Base-by-base conservation (phyloP, 305 asterid genomes). In the Fraxinus xanthoxyloides region DNA sequence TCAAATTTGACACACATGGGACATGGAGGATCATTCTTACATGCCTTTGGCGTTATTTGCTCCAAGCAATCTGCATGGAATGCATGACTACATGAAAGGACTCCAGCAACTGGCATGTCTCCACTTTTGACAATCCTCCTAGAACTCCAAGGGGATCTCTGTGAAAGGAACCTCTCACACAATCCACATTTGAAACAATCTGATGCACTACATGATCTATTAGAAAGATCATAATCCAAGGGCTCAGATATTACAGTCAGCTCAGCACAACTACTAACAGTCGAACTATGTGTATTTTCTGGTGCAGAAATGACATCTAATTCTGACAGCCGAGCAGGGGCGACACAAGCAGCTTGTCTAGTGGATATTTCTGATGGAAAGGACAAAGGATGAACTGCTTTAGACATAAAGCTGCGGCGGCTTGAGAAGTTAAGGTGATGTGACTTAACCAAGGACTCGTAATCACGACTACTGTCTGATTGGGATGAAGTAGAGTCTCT, bases 61-160 rank as follows among this genome's bases (percentile, higher is more conserved):
- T 96, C 98, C 89, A 96, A 82, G 86, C 99, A 96, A 85, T 96
- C 99, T 0, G 97, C 98, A 80, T 96, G 99, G 88, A 94, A 96
- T 48, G 93, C 97, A 54, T 96, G 99, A n/a, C 94, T 88, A 73
- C 99, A 96, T 10, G 97, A 92, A 46, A 96, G 98, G 81, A 96
- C 95, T 79, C 98, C 98, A 19, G 99, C 87, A 61, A 94, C 89
- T 0, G 98, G 99, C 98, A 94, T 93, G 78, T 96, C 99, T 34
- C 97, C 97, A 23, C 92, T 94, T 84, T 92, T 90, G 17, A 94
- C 88, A 21, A 94, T 94, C 73, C 98, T 89, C 35, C 94, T 90
- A 1, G 98, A 92, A 82, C 99, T 93, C 98, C 97, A 96, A 15
- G 98, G 98, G 0, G 99, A 94, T 82, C 98, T 88, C 77, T 96